Conservation (phyloP, 1,284 basidiomycete species). For the Ganoderma meredithae region DNA sequence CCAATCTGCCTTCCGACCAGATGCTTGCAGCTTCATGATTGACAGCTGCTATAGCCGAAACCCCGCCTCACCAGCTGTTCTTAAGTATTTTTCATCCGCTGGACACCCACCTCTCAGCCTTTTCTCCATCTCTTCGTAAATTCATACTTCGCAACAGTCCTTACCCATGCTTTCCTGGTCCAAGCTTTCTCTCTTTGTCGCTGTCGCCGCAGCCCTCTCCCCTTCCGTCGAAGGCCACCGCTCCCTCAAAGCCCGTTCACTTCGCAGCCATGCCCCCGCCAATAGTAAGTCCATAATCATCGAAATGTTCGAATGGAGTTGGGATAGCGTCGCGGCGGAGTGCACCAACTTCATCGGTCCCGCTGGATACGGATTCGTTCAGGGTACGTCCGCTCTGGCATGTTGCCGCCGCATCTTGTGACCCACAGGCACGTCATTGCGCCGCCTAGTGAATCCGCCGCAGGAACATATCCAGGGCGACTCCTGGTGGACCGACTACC, state of each 20-base stretch:
- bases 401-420: too few relatives aligned
- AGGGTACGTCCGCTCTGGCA: slow-evolving; percentile 49
- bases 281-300: slow-evolving; percentile 38
- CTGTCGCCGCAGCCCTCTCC: slow-evolving; percentile 7
- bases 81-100: not conserved
- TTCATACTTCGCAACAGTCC: not conserved
- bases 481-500: slow-evolving; percentile 78
- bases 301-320: slow-evolving; percentile 47
- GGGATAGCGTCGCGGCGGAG: slow-evolving; percentile 66
- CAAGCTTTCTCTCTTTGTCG: slow-evolving; percentile 19
- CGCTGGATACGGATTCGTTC: slow-evolving; percentile 70
- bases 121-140: not conserved
- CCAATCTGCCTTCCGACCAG: not conserved
- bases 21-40: not conserved
- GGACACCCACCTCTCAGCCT: too few relatives aligned
- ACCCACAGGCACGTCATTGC: not conserved
- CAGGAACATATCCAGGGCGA: slow-evolving; percentile 56
- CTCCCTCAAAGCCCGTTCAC: slow-evolving; percentile 2
- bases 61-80: not conserved
- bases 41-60: not conserved
- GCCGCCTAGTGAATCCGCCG: slow-evolving; percentile 53
- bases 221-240: slow-evolving; percentile 13
- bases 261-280: slow-evolving; percentile 24
- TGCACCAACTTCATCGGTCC: slow-evolving; percentile 73
- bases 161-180: slow-evolving; percentile 22